Percentiles rank a stretch among this genome's conserved stretches.
These are phyloP conservation scores for Purpureocillium lavendulum DNA, from an alignment of 2,329 filamentous ascomycete genomes.

Conservation along the genomic window DNA sequence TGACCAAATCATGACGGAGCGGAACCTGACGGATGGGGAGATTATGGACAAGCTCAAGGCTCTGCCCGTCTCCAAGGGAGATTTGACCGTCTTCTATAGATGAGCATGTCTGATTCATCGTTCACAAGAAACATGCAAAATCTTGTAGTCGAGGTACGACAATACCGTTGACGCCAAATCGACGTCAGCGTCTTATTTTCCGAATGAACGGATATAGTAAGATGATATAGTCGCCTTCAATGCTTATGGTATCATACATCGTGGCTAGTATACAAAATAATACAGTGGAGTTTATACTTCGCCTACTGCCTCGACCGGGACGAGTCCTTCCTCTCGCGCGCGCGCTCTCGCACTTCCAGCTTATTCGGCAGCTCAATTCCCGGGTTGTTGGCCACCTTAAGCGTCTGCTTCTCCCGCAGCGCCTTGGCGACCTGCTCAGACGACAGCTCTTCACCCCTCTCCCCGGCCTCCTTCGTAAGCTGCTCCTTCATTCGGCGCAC, in stretches of 20 bases:
- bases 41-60: constrained; percentile 60
- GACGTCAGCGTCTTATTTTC: no score
- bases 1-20: constrained; percentile 75
- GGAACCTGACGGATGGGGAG: constrained; percentile 60
- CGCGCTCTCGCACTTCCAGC: constrained; percentile 20
- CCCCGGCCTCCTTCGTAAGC: constrained; percentile 25
- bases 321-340: constrained; percentile 6
- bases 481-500: constrained; percentile 33
- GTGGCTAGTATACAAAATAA: constrained; percentile 20
- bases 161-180: no score
- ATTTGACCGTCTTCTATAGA: constrained; percentile 46
- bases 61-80: constrained; percentile 42
- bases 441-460: constrained; percentile 17
- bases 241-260: constrained; percentile 17
- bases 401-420: constrained; percentile 16
- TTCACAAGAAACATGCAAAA: no score
- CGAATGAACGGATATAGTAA: no score
- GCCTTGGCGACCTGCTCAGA: constrained; percentile 17
- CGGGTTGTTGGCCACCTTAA: constrained; percentile 30
- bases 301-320: constrained; percentile 1
- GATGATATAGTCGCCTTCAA: background rate
- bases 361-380: constrained; percentile 30
- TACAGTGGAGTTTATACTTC: background rate
- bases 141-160: no score
- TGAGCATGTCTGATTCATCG: constrained; percentile 15